Percentiles rank a stretch among this genome's conserved stretches.
Evolutionary conservation across 768 basidiomycete genomes (phyloP).

Genomic region (Leccinum imitatum): DNA sequence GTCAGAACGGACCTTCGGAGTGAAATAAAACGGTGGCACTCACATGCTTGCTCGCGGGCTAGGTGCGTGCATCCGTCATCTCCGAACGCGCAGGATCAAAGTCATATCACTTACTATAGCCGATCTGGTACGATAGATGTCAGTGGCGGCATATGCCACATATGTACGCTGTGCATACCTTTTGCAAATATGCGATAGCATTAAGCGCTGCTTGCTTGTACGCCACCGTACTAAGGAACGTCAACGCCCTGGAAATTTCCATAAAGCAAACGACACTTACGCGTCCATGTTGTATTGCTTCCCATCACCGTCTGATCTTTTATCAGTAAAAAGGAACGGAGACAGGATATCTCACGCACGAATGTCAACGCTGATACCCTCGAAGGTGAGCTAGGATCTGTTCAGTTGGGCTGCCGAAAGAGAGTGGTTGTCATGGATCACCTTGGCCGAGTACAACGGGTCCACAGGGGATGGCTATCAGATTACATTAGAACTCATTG

Average conservation of each 20-base stretch:
- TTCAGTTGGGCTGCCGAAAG: slow-evolving; percentile 1
- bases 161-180: slow-evolving; percentile 37
- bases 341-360: slow-evolving; percentile 39
- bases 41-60: slow-evolving; percentile 80
- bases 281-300: slow-evolving; percentile 79
- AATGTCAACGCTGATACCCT: slow-evolving; percentile 71
- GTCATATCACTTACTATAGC: slow-evolving; percentile 55
- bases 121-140: slow-evolving; percentile 44
- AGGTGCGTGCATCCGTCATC: not conserved
- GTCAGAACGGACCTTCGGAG: not conserved
- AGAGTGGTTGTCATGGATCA: slow-evolving; percentile 15
- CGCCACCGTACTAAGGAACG: slow-evolving; percentile 56
- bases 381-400: slow-evolving; percentile 57
- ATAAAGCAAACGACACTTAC: slow-evolving; percentile 34
- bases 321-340: slow-evolving; percentile 2
- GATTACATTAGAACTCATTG: not conserved
- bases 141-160: not conserved
- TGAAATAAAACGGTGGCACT: slow-evolving; percentile 11
- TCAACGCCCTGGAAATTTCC: not conserved
- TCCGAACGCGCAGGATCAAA: not conserved
- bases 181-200: slow-evolving; percentile 69
- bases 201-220: slow-evolving; percentile 81
- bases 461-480: slow-evolving; percentile 69
- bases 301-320: slow-evolving; percentile 58
- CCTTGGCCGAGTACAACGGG: slow-evolving; percentile 71